Evolutionary conservation across 2,329 filamentous ascomycete genomes (phyloP), one percentile per base, ranked within the genome.

Genomic region (Sclerotinia minor): DNA sequence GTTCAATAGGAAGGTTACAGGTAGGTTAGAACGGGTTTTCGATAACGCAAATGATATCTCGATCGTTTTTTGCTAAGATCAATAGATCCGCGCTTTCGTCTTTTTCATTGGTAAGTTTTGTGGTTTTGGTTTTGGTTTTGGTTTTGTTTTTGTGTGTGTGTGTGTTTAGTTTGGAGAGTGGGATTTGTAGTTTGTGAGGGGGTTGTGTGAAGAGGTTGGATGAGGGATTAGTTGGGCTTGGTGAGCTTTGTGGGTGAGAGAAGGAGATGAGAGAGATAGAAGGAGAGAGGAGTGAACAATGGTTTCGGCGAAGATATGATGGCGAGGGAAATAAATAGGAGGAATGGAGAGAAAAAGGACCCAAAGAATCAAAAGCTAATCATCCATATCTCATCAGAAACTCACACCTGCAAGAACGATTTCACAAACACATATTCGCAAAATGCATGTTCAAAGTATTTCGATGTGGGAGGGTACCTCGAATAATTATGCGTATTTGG

Each of bases 401-500:
- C 19, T 24, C n/a, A 55, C 26, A 55, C 4, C 53, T 13, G 45
- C 47, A 35, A 74, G 72, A 70, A 70, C 67, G 63, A 59, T 17
- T 68, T 61, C n/a, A 21, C 55, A 55, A 29, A 61, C 26, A 44
- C 52, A 24, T 19, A 70, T 17, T 65, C 71, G 38, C 73, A 63
- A 38, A 73, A 95, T 95, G 92, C 91, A 94, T 86, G 90, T 94
- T 81, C 86, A 92, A 80, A 91, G 90, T 73, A 94, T 95, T 80
- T 91, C 91, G 68, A 94, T 95, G 91, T 94, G 92, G 93, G 86
- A 86, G 81, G 91, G 91, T 65, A 88, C 79, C 76, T 85, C 87
- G 76, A 89, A 95, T 80, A 95, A 95, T 82, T 95, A 94, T 80
- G 90, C 92, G 75, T 95, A 95, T 77, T 84, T 95, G 45, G 87